phyloP scores from a whole-genome alignment of 768 basidiomycete genomes.

The Mycena capillaripes region DNA sequence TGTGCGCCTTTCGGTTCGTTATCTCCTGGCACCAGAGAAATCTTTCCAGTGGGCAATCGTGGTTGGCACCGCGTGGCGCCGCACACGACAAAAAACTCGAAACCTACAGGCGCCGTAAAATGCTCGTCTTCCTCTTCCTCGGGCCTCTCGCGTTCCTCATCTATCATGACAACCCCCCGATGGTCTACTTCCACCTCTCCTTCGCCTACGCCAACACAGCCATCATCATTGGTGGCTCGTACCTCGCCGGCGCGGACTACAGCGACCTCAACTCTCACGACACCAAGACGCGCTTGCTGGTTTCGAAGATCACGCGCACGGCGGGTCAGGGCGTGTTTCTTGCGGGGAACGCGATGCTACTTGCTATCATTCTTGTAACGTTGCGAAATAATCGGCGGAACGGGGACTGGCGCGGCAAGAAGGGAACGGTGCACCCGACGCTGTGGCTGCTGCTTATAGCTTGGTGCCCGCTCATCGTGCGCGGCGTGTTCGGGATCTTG shows the following conservation, averaged over 20 bases:
- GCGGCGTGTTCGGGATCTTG: constrained; percentile 50
- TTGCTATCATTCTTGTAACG: constrained; percentile 44
- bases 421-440: constrained; percentile 43
- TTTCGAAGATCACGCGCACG: constrained; percentile 47
- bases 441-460: constrained; percentile 43
- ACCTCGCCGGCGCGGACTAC: constrained; percentile 45
- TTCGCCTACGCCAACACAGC: constrained; percentile 49
- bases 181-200: constrained; percentile 47
- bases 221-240: constrained; percentile 50
- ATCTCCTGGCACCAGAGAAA: constrained; percentile 54
- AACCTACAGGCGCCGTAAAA: constrained; percentile 22
- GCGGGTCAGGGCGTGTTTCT: constrained; percentile 51
- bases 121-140: constrained; percentile 32
- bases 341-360: constrained; percentile 42
- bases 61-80: constrained; percentile 49
- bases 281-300: constrained; percentile 29
- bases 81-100: no score
- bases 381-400: constrained; percentile 41
- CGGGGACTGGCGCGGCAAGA: constrained; percentile 2
- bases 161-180: constrained; percentile 41
- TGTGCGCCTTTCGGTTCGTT: constrained; percentile 52
- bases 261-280: constrained; percentile 31
- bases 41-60: constrained; percentile 45
- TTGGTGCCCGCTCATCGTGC: constrained; percentile 50
- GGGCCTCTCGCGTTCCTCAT: constrained; percentile 44